Base-by-base conservation (phyloP, 805 yeast species). In the Wickerhamomyces strasburgensis region DNA sequence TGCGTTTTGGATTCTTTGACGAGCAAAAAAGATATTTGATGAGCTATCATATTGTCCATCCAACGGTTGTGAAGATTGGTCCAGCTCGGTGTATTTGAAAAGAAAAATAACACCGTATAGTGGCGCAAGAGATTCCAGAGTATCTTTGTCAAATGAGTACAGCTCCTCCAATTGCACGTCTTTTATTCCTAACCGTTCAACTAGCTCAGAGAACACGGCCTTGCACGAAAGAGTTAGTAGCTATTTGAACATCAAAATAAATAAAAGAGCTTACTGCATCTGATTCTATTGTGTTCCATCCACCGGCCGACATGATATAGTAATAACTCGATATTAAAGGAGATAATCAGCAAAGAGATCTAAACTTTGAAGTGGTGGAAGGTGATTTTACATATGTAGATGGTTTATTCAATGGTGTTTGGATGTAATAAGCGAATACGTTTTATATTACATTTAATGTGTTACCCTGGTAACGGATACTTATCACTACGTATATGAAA, bases 271-370 rank as follows among this genome's bases (percentile, higher is more conserved):
- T 15, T 23, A 44, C 79, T 0, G 82, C 80, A 54, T 78, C 84
- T 5, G 82, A 75, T 44, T 76, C 83, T 27, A 78, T 75, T 1
- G 82, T 75, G 48, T 75, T 76, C 84, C 84, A 78, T 8, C 51
- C 50, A 27, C 48, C 44, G n/a, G 43, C 21, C 4, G 49, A 40
- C 48, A 44, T 43, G 15, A 21, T 21, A 21, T 11, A 11, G 7
- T 11, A 21, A 7, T 21, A 8, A n/a, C n/a, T n/a, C n/a, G n/a
- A n/a, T n/a, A n/a, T n/a, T n/a, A n/a, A n/a, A n/a, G n/a, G n/a
- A n/a, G n/a, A 21, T 21, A 21, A 8, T 8, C 11, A 21, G 25
- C 25, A 21, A 7, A 7, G 25, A 11, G 7, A 7, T 21, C 25
- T 21, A 7, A 21, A 8, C 25, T 21, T 11, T 21, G 25, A 21